Percentiles rank a stretch among this genome's conserved stretches.
These are phyloP conservation scores for Cardamine occulta DNA, from an alignment of 345 rosid genomes.

Conservation along the genomic window DNA sequence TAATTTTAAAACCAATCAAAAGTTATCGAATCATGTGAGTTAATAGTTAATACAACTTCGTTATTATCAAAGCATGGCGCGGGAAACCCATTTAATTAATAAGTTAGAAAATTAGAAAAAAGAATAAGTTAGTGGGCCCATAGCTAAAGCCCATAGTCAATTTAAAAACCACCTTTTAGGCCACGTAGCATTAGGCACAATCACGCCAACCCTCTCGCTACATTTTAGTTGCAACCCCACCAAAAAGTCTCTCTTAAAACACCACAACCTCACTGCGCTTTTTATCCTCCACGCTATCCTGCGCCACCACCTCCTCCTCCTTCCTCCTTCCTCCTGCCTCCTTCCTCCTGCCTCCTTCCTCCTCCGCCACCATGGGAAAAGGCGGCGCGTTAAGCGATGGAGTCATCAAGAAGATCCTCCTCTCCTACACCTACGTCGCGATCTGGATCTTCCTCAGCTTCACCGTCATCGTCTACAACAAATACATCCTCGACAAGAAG, in stretches of 20 bases:
- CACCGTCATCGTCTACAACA: slow-evolving; percentile 98
- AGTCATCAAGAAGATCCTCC: slow-evolving; percentile 83
- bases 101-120: not conserved
- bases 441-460: slow-evolving; percentile 98
- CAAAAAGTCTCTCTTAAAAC: slow-evolving; percentile 17
- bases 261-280: slow-evolving; percentile 10
- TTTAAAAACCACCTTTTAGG: not conserved
- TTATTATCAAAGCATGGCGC: not conserved
- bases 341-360: not conserved
- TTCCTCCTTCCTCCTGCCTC: slow-evolving; percentile 1
- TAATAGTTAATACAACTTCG: too few relatives aligned
- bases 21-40: too few relatives aligned
- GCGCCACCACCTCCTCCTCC: slow-evolving; percentile 12
- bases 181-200: slow-evolving; percentile 31
- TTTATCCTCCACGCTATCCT: slow-evolving; percentile 23
- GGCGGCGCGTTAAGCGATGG: slow-evolving; percentile 89
- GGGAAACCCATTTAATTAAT: not conserved
- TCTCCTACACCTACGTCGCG: slow-evolving; percentile 89
- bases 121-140: slow-evolving; percentile 4
- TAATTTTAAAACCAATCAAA: too few relatives aligned
- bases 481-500: slow-evolving; percentile 96
- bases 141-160: slow-evolving; percentile 23
- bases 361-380: slow-evolving; percentile 65
- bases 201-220: slow-evolving; percentile 35
- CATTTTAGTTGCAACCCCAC: not conserved